These are phyloP conservation scores for Trichosanthes truncata DNA, from an alignment of 306 rosid genomes.

Conservation along the genomic window DNA sequence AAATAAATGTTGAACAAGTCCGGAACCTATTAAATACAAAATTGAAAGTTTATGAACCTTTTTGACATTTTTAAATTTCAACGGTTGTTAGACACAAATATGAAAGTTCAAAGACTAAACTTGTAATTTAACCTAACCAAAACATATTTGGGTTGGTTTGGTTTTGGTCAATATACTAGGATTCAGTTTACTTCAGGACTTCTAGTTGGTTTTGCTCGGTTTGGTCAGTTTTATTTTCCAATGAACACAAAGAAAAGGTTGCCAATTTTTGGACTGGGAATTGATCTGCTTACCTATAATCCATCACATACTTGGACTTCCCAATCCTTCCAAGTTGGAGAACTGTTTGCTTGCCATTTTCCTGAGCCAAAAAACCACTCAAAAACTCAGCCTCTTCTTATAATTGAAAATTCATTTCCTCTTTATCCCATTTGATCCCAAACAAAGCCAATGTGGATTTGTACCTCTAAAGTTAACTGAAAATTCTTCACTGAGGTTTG, in stretches of 20 bases:
- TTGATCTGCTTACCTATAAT: conserved; percentile 49
- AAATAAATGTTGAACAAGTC: too few species aligned
- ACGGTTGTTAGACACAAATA: too few species aligned
- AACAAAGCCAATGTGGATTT: too few species aligned
- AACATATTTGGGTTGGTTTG: neutral
- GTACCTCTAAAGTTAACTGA: conserved; percentile 82
- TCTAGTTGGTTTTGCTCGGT: neutral
- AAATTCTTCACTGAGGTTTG: conserved; percentile 78
- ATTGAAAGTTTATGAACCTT: too few species aligned
- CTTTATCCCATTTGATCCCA: neutral
- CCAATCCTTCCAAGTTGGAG: conserved; percentile 86
- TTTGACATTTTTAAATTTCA: too few species aligned
- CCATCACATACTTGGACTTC: conserved; percentile 76
- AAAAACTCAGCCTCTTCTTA: neutral
- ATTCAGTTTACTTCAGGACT: neutral
- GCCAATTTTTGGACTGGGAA: neutral
- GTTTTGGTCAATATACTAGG: neutral
- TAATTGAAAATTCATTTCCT: neutral
- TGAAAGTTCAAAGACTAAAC: too few species aligned
- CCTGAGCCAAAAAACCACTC: conserved; percentile 22
- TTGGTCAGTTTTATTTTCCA: neutral
- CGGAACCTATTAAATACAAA: too few species aligned
- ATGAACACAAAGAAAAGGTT: neutral
- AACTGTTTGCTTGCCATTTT: conserved; percentile 64
- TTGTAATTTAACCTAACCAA: neutral